Conservation (phyloP, 176 grass and related monocot species). For the Coix lacrymajobi region DNA sequence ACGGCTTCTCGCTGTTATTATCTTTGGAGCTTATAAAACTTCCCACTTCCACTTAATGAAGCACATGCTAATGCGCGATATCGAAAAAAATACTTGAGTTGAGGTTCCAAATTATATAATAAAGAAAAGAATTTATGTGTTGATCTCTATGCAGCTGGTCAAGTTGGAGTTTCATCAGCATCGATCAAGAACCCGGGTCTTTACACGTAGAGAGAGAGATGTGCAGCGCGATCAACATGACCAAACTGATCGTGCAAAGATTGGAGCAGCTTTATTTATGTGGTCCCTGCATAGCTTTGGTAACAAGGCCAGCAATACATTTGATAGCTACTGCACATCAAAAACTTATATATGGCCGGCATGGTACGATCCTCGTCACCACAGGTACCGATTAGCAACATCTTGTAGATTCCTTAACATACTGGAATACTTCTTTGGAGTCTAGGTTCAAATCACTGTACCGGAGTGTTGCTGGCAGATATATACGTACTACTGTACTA, state of each 20-base stretch:
- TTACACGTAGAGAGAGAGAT: not conserved
- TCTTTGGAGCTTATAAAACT: too few relatives aligned
- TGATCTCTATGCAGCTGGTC: not conserved
- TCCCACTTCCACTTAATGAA: too few relatives aligned
- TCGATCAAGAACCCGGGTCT: not conserved
- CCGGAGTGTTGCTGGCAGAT: not conserved
- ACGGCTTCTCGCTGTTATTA: too few relatives aligned
- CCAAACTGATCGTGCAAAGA: not conserved
- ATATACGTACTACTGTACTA: too few relatives aligned
- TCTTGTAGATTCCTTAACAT: not conserved
- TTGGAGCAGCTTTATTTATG: constrained; percentile 1
- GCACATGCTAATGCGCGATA: too few relatives aligned
- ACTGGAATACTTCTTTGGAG: not conserved
- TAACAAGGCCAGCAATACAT: not conserved
- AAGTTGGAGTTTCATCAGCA: constrained; percentile 6
- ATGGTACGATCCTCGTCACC: constrained; percentile 2
- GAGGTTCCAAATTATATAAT: not conserved
- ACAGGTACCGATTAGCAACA: not conserved
- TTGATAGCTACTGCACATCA: constrained; percentile 6
- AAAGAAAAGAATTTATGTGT: not conserved
- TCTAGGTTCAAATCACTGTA: constrained; percentile 15
- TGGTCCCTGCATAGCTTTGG: constrained; percentile 6
- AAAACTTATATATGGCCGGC: not conserved
- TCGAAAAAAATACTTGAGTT: too few relatives aligned
- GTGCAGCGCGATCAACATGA: not conserved